These are phyloP conservation scores for Pichia sp. DNA, from an alignment of 1,139 yeast species.

Conservation along the genomic window DNA sequence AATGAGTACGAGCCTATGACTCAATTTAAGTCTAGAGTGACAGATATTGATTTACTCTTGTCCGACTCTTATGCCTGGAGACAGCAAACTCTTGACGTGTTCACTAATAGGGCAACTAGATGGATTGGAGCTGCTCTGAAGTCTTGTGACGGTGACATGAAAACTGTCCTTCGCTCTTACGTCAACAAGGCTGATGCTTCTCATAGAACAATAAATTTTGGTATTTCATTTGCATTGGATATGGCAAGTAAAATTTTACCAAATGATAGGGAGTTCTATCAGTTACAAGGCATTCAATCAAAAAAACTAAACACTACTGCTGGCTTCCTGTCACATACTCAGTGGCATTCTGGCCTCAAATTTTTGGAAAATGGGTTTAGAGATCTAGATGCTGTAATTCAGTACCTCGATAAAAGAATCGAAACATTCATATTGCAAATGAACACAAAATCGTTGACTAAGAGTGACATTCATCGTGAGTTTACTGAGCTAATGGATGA, in stretches of 20 bases:
- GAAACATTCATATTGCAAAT: neutral
- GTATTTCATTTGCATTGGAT: constrained; percentile 85
- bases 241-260: constrained; percentile 73
- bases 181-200: constrained; percentile 43
- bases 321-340: constrained; percentile 70
- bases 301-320: constrained; percentile 55
- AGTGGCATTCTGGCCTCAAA: constrained; percentile 47
- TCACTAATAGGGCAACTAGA: constrained; percentile 54
- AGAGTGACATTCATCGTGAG: constrained; percentile 17
- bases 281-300: constrained; percentile 29
- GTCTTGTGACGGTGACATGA: constrained; percentile 66
- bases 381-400: constrained; percentile 4
- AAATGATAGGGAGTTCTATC: constrained; percentile 54
- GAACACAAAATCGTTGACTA: constrained; percentile 13
- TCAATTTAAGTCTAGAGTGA: constrained; percentile 57
- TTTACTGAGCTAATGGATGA: constrained; percentile 44
- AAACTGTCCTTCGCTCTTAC: constrained; percentile 73
- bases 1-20: constrained; percentile 82
- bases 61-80: constrained; percentile 84
- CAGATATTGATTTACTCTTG: constrained; percentile 57
- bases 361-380: constrained; percentile 13
- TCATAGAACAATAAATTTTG: constrained; percentile 51
- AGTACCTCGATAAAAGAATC: constrained; percentile 11
- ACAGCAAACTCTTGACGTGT: constrained; percentile 54
- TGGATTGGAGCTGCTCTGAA: constrained; percentile 62